Evolutionary conservation across 352 stramenopile genomes (phyloP), one percentile per base, ranked within the genome.

Genomic region (Vaucheria bursata): DNA sequence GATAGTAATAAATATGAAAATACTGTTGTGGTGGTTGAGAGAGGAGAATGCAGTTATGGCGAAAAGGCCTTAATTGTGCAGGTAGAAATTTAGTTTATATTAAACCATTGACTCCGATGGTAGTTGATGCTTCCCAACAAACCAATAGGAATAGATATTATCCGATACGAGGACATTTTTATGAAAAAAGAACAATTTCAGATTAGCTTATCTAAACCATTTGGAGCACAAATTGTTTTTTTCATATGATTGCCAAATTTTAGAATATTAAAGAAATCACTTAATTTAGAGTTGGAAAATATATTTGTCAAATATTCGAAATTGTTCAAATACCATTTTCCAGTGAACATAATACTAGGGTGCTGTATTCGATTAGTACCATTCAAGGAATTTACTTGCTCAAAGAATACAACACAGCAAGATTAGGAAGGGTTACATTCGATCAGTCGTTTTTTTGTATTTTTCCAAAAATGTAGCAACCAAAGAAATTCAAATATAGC

Each of bases 1-100:
- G 2, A 2, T 2, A 2, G 2, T 40, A 35, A 4, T 50, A 35
- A 25, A 35, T 50, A 36, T 2, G 59, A 1, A 25, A 71, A 33
- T 1, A 45, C 65, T 8, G 73, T 74, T 40, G 69, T 83, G 29
- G 6, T 83, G 29, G 78, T 77, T 8, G 74, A 25, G 34, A 37
- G 78, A 32, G 78, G 78, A 31, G 78, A 66, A 32, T 83, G 78
- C 40, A 67, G 72, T 0, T 83, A 80, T 52, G 78, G 78, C 2
- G 53, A 75, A 38, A 83, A 83, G 45, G 78, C 78, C 3, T 67
- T 76, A n/a, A 50, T 64, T 38, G 73, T 77, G 4, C 78, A 83
- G 78, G 78, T 81, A 31, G 1, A 18, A 32, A 6, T 49, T n/a
- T n/a, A n/a, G n/a, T n/a, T n/a, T n/a, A n/a, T 68, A 4, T 73